phyloP scores from a whole-genome alignment of 2,329 filamentous ascomycete species.

The Emericellopsis cladophorae region DNA sequence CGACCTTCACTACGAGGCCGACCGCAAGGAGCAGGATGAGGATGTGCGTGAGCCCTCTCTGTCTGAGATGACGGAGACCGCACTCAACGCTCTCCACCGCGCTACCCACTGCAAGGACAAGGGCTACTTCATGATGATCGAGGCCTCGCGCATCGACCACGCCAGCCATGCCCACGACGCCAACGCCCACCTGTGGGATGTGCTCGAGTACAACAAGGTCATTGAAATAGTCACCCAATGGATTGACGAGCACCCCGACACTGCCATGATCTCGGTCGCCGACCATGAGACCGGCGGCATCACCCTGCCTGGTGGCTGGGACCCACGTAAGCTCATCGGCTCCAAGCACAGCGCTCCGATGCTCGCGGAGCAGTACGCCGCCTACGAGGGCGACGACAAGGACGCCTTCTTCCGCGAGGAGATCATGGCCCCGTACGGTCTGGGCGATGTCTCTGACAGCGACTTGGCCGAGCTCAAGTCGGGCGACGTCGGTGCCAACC shows the following conservation, averaged over 20 bases:
- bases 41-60: conserved; percentile 8
- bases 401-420: conserved; percentile 8
- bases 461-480: conserved; percentile 11
- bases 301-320: conserved; percentile 17
- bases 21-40: conserved; percentile 10
- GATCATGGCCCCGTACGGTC: conserved; percentile 15
- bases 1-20: conserved; percentile 19
- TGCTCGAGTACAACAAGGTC: conserved; percentile 22
- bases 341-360: conserved; percentile 13
- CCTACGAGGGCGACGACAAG: conserved; percentile 14
- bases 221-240: conserved; percentile 18
- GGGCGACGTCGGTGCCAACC: conserved; percentile 9
- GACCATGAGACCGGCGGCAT: conserved; percentile 25
- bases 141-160: conserved; percentile 19
- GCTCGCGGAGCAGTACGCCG: conserved; percentile 10
- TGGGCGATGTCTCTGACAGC: conserved; percentile 12
- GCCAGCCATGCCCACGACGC: conserved; percentile 35
- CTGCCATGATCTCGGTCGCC: conserved; percentile 20
- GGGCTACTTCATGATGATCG: conserved; percentile 18
- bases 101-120: conserved; percentile 15
- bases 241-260: conserved; percentile 22
- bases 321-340: conserved; percentile 13
- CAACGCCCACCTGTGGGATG: conserved; percentile 32
- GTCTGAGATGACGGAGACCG: conserved; percentile 14
- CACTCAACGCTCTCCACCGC: conserved; percentile 17